A percentile compares a stretch with the other conserved stretches of the same genome.
phyloP scores from a whole-genome alignment of 1,284 basidiomycete species.

The Marasmius tenuissimus region DNA sequence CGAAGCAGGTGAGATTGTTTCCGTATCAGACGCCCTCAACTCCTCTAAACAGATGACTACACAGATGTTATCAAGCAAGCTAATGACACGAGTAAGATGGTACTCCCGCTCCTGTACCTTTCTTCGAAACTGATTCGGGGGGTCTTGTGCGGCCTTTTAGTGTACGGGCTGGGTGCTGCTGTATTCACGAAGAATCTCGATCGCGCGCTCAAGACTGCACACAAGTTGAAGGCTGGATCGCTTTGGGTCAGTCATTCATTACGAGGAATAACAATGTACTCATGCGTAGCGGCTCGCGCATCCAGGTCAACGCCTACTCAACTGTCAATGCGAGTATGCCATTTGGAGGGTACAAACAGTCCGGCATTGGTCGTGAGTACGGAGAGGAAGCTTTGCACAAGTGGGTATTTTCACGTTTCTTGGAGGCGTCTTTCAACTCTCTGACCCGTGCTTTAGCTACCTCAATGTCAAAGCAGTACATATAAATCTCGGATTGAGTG shows the following conservation, averaged over 20 bases:
- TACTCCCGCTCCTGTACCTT: neutral
- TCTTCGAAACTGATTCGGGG: neutral
- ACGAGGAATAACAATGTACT: neutral
- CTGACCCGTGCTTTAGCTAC: slow-evolving; percentile 47
- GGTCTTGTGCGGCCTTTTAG: neutral
- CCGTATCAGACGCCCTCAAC: neutral
- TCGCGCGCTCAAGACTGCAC: slow-evolving; percentile 64
- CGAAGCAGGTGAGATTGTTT: slow-evolving; percentile 38
- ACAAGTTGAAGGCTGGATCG: slow-evolving; percentile 74
- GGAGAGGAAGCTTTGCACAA: slow-evolving; percentile 72
- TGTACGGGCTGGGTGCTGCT: slow-evolving; percentile 75
- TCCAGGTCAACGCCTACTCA: slow-evolving; percentile 67
- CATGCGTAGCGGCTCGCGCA: neutral
- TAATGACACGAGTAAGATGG: slow-evolving; percentile 67
- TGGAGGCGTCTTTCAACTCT: neutral
- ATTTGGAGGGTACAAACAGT: slow-evolving; percentile 82
- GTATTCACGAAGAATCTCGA: slow-evolving; percentile 76
- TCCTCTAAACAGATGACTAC: slow-evolving; percentile 2
- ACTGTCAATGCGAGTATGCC: slow-evolving; percentile 55
- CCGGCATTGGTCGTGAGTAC: slow-evolving; percentile 74
- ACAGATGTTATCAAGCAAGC: slow-evolving; percentile 68
- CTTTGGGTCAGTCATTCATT: slow-evolving; percentile 44
- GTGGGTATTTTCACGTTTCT: slow-evolving; percentile 25
- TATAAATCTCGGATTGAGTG: slow-evolving; percentile 53
- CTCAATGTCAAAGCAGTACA: slow-evolving; percentile 76